Evolutionary conservation across 345 rosid genomes (phyloP).

Genomic region (Bruguiera gymnorhiza): DNA sequence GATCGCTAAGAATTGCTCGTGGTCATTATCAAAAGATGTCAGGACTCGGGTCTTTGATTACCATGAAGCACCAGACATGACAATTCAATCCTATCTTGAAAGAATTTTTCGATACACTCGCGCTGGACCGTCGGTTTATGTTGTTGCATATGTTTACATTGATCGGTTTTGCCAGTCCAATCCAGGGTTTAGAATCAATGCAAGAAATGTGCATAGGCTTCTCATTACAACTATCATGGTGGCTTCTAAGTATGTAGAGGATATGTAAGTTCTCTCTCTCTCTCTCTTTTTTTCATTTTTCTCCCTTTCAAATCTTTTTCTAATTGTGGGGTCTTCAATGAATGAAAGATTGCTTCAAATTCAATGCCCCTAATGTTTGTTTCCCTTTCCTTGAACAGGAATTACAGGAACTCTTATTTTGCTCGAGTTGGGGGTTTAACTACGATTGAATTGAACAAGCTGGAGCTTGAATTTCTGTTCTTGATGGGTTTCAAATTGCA

Average conservation of each 20-base stretch:
- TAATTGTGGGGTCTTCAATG: background rate
- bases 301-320: background rate
- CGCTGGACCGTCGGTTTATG: constrained; percentile 82
- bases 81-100: constrained; percentile 73
- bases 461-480: constrained; percentile 82
- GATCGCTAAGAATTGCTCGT: constrained; percentile 38
- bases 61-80: constrained; percentile 77
- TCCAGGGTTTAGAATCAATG: constrained; percentile 59
- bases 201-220: constrained; percentile 72
- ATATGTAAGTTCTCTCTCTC: constrained; percentile 51
- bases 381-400: constrained; percentile 39
- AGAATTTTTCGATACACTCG: constrained; percentile 79
- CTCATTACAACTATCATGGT: constrained; percentile 85
- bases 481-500: constrained; percentile 84
- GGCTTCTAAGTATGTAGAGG: constrained; percentile 88
- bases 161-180: constrained; percentile 80
- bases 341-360: no score
- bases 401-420: constrained; percentile 72
- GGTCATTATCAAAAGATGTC: constrained; percentile 35
- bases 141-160: constrained; percentile 82
- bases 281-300: background rate
- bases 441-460: constrained; percentile 55
- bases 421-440: constrained; percentile 82
- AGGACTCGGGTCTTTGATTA: constrained; percentile 61
- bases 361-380: background rate